A percentile compares a stretch with the other conserved stretches of the same genome.
Conservation (phyloP, 2,329 filamentous ascomycete genomes). For the Aspergillus sp. region DNA sequence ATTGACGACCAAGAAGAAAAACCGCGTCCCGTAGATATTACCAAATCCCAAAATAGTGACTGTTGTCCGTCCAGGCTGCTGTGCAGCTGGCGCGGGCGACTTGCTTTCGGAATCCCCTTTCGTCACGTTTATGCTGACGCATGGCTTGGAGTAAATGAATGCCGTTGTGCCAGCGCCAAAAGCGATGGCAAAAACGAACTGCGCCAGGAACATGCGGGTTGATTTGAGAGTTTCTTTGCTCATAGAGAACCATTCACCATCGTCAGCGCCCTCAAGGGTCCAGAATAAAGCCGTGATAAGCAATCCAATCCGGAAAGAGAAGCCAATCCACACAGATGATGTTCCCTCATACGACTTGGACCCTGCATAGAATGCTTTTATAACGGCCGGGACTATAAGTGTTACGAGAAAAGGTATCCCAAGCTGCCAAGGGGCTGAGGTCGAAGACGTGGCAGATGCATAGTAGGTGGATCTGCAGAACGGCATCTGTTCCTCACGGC, state of each 20-base stretch:
- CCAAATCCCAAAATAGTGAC: slow-evolving; percentile 83
- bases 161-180: slow-evolving; percentile 76
- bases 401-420: slow-evolving; percentile 68
- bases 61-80: slow-evolving; percentile 32
- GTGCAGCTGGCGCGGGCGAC: slow-evolving; percentile 20
- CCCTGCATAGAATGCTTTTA: slow-evolving; percentile 71
- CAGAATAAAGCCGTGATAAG: slow-evolving; percentile 74
- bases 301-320: slow-evolving; percentile 67
- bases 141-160: slow-evolving; percentile 78
- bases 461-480: slow-evolving; percentile 95
- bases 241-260: slow-evolving; percentile 68
- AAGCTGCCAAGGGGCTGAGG: slow-evolving; percentile 84
- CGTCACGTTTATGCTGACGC: slow-evolving; percentile 61
- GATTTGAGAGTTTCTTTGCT: slow-evolving; percentile 60
- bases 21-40: slow-evolving; percentile 86
- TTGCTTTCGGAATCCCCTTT: slow-evolving; percentile 37
- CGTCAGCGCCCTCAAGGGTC: slow-evolving; percentile 77
- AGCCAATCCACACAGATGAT: slow-evolving; percentile 74
- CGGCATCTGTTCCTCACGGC: slow-evolving; percentile 96
- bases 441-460: slow-evolving; percentile 81
- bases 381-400: slow-evolving; percentile 64
- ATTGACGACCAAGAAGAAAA: slow-evolving; percentile 73
- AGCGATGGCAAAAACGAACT: slow-evolving; percentile 68
- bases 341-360: slow-evolving; percentile 83
- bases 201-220: slow-evolving; percentile 67